Base-by-base conservation (phyloP, 176 grass and related monocot species). In the Phragmites australis region DNA sequence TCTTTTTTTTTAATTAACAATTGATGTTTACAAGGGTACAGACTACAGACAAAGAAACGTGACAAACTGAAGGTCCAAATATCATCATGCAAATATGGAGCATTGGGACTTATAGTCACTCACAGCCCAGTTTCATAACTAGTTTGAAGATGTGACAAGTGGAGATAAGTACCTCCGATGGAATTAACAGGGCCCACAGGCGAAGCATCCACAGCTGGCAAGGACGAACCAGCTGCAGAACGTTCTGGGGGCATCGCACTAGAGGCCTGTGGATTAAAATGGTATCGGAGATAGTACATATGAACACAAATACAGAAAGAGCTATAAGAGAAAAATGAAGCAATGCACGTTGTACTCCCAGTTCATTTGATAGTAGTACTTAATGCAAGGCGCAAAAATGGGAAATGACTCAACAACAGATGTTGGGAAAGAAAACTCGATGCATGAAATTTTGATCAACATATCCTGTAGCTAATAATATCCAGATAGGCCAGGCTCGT, bases 261-360 rank as follows among this genome's bases (percentile, higher is more conserved):
- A n/a, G 88, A 66, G 31, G 88, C 65, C 88, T 89, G 57, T 1
- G 7, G 65, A 82, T 72, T 68, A 82, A 88, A 81, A 59, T 64
- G 54, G 52, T 72, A 85, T 47, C 15, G 32, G 32, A 47, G 22
- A 41, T 32, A 52, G 41, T 37, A 57, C 8, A 77, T 71, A 64
- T 45, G 9, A 76, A 76, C 18, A 41, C 1, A 80, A 59, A 40
- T 6, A 34, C 6, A 56, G 30, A 72, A 76, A 72, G 17, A 26
- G 5, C 2, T 2, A 21, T 18, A 63, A 11, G 17, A 63, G 5
- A 57, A n/a, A 76, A 57, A 48, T 19, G 3, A 42, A 27, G 7
- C 12, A 46, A 39, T 47, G 62, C n/a, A 63, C 29, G 9, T 22
- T 50, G 27, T 3, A 16, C 21, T 73, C 27, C 64, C 39, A 57